Conservation (phyloP, 1,284 basidiomycete species). For the Termitomyces sp. region DNA sequence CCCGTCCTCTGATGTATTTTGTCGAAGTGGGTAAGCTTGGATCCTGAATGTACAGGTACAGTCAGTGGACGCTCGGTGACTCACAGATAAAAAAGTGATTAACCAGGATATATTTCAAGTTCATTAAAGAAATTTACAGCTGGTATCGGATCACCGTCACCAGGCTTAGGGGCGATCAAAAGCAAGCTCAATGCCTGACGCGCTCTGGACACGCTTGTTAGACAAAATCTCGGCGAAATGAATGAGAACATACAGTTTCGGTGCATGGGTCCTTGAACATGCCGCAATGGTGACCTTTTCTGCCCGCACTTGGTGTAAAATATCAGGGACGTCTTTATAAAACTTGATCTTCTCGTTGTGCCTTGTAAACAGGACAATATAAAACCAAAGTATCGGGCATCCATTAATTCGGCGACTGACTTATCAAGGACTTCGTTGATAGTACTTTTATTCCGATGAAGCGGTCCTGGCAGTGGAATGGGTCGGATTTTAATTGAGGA, state of each 20-base stretch:
- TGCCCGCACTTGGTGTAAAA: conserved; percentile 59
- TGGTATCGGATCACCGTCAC: conserved; percentile 34
- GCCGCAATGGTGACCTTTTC: conserved; percentile 62
- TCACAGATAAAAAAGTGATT: conserved; percentile 2
- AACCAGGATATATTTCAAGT: conserved; percentile 81
- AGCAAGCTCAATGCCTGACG: conserved; percentile 70
- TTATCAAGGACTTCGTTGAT: conserved; percentile 61
- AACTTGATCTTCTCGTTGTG: conserved; percentile 57
- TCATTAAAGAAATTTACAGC: conserved; percentile 75
- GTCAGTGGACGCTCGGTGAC: neutral
- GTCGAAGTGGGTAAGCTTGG: conserved; percentile 80
- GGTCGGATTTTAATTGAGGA: neutral
- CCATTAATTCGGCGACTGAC: conserved; percentile 25
- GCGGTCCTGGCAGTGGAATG: conserved; percentile 44
- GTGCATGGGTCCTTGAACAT: conserved; percentile 71
- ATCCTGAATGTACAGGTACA: conserved; percentile 37
- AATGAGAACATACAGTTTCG: conserved; percentile 54
- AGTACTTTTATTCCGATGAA: conserved; percentile 51
- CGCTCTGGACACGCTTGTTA: conserved; percentile 44
- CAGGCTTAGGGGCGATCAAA: conserved; percentile 48
- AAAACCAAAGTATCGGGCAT: neutral
- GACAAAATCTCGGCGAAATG: neutral
- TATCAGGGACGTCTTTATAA: conserved; percentile 73
- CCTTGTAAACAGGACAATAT: conserved; percentile 27
- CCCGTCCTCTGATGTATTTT: conserved; percentile 72